These are phyloP conservation scores for Globisporangium paroecandrum DNA, from an alignment of 352 stramenopile species.

Conservation along the genomic window DNA sequence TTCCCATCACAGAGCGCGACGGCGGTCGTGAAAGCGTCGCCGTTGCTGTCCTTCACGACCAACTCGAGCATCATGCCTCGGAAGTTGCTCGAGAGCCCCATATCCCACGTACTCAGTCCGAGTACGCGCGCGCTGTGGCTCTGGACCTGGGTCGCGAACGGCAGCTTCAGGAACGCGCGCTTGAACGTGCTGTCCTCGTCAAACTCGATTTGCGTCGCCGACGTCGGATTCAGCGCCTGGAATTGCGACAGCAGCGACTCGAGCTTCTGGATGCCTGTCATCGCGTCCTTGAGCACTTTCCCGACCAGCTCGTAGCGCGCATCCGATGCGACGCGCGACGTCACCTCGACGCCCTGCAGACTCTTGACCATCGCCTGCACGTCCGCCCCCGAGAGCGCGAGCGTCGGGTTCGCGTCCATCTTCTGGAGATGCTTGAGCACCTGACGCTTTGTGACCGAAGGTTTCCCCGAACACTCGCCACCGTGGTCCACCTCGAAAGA, in stretches of 20 bases:
- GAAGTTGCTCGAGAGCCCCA: slow-evolving; percentile 38
- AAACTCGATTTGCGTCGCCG: slow-evolving; percentile 28
- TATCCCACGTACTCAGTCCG: slow-evolving; percentile 29
- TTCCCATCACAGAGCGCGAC: slow-evolving; percentile 38
- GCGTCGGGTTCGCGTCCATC: slow-evolving; percentile 24
- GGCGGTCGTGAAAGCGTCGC: slow-evolving; percentile 28
- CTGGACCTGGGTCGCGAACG: slow-evolving; percentile 31
- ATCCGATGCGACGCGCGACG: slow-evolving; percentile 38
- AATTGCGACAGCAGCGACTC: slow-evolving; percentile 46
- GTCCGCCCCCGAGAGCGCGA: slow-evolving; percentile 31
- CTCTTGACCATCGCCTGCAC: slow-evolving; percentile 36
- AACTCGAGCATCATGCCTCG: slow-evolving; percentile 33
- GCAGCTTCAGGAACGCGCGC: slow-evolving; percentile 44
- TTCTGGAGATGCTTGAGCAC: slow-evolving; percentile 35
- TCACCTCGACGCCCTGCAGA: slow-evolving; percentile 35
- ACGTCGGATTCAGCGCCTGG: slow-evolving; percentile 33
- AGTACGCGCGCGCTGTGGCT: slow-evolving; percentile 27
- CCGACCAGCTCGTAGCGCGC: slow-evolving; percentile 27
- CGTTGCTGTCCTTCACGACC: slow-evolving; percentile 40
- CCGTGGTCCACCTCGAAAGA: slow-evolving; percentile 35
- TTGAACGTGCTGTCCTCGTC: slow-evolving; percentile 31
- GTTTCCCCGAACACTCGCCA: slow-evolving; percentile 29
- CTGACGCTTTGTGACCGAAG: slow-evolving; percentile 36
- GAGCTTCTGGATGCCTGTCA: slow-evolving; percentile 40
- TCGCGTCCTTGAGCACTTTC: slow-evolving; percentile 29